Evolutionary conservation across 2,329 filamentous ascomycete species (phyloP), one percentile per base, ranked within the genome.

Genomic region (Metarhizium rileyi): DNA sequence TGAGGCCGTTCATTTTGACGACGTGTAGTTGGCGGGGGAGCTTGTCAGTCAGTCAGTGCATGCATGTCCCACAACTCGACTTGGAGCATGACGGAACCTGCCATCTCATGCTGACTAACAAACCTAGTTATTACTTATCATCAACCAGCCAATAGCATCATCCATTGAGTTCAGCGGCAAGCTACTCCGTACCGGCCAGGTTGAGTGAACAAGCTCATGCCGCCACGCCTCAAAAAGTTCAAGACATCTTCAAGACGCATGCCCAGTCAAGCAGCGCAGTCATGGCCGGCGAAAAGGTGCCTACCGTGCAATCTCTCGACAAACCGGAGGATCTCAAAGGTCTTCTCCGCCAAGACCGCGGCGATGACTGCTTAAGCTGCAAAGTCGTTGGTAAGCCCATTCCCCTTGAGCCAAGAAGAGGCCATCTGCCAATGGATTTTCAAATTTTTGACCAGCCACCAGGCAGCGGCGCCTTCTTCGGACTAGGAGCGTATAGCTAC

Each of bases 401-500:
- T 7, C 20, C 23, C 16, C 22, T 4, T 20, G 10, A 9, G 16
- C 35, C 16, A 38, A 20, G 10, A 10, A 33, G 30, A 16, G 20
- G 35, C 18, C 10, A 5, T 22, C 7, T 20, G 35, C 16, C 35
- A 16, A 3, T 8, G 18, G 20, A 8, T 38, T 22, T 20, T 20
- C 18, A 10, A 33, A 33, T 10, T 14, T 5, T 36, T 14, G 33
- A 38, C 16, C 8, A 18, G 16, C 5, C 12, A 22, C 50, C 57
- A 90, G 87, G 87, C 42, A 84, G 85, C 60, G 76, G 81, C 36
- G 84, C 86, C 1, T 89, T 93, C 55, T 72, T 88, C 50, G 85
- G 84, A 1, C 78, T 91, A 16, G 87, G 82, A 3, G 81, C 75
- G 1, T 93, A 90, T 68, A 90, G 82, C 65, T 90, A 90, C 68